phyloP scores from a whole-genome alignment of 768 basidiomycete genomes.

The Mycena epipterygia region DNA sequence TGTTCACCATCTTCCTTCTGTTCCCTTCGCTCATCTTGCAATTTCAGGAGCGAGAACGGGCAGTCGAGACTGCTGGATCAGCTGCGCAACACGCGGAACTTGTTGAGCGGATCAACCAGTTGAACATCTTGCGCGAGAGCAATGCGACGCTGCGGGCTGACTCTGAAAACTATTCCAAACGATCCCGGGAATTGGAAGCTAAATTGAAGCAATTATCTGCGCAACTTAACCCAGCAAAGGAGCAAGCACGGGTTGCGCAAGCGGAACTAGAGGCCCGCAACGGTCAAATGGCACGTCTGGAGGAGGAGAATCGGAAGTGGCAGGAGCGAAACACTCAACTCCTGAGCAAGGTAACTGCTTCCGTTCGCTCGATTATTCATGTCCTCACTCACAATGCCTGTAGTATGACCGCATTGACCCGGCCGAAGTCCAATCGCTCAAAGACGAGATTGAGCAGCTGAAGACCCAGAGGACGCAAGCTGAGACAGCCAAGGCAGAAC shows the following conservation, averaged over 20 bases:
- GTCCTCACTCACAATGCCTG: conserved; percentile 6
- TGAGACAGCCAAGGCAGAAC: conserved; percentile 39
- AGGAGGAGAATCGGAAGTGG: conserved; percentile 85
- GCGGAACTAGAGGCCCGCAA: conserved; percentile 84
- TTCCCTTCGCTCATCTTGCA: conserved; percentile 16
- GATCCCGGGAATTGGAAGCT: conserved; percentile 73
- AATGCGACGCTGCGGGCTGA: conserved; percentile 88
- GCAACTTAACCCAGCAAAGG: conserved; percentile 83
- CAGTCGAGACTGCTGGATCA: conserved; percentile 76
- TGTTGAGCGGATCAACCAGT: conserved; percentile 87
- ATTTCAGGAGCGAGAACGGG: conserved; percentile 83
- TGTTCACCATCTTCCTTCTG: conserved; percentile 20
- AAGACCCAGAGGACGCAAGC: conserved; percentile 46
- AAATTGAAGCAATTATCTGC: conserved; percentile 69
- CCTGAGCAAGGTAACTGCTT: conserved; percentile 76
- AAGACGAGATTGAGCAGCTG: conserved; percentile 74
- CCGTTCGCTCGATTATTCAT: background rate
- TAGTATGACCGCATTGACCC: conserved; percentile 93
- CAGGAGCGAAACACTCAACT: conserved; percentile 87
- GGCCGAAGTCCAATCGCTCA: conserved; percentile 83
- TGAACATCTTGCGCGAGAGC: conserved; percentile 89
- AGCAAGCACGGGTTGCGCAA: conserved; percentile 72
- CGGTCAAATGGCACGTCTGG: conserved; percentile 75
- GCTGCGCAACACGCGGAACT: conserved; percentile 88
- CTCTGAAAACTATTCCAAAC: conserved; percentile 77